These are phyloP conservation scores for Corynespora cassiicola DNA, from an alignment of 2,329 filamentous ascomycete species.

Conservation along the genomic window DNA sequence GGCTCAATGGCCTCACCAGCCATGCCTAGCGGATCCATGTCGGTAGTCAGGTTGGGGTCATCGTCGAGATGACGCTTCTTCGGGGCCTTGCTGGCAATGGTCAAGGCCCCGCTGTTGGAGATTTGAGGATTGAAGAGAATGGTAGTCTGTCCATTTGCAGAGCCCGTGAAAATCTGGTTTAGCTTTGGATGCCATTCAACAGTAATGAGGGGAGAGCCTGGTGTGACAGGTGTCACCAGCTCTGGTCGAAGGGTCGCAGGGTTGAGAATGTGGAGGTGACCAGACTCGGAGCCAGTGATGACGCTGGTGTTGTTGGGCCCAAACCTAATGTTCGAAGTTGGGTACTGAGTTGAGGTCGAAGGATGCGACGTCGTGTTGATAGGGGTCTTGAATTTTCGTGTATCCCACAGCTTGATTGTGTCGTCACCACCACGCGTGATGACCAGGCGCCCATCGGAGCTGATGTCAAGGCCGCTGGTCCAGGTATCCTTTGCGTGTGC, in stretches of 20 bases:
- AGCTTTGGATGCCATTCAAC: slow-evolving; percentile 93
- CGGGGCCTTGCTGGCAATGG: slow-evolving; percentile 90
- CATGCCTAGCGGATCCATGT: slow-evolving; percentile 79
- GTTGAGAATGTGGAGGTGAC: slow-evolving; percentile 90
- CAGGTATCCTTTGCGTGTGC: slow-evolving; percentile 85
- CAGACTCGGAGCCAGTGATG: slow-evolving; percentile 85
- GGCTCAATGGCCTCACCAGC: slow-evolving; percentile 78
- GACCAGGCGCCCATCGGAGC: slow-evolving; percentile 86
- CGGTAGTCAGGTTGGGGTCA: slow-evolving; percentile 76
- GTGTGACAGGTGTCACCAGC: slow-evolving; percentile 86
- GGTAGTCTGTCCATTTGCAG: slow-evolving; percentile 87
- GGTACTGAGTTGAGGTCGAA: slow-evolving; percentile 83
- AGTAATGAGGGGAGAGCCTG: slow-evolving; percentile 79
- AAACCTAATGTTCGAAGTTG: slow-evolving; percentile 87
- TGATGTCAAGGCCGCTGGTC: slow-evolving; percentile 92
- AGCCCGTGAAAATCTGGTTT: slow-evolving; percentile 95
- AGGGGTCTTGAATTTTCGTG: slow-evolving; percentile 90
- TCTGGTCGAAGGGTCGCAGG: slow-evolving; percentile 87
- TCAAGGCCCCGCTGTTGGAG: slow-evolving; percentile 80
- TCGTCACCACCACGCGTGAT: slow-evolving; percentile 91
- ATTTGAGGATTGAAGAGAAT: slow-evolving; percentile 88
- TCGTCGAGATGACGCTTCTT: slow-evolving; percentile 97
- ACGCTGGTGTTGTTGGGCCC: slow-evolving; percentile 83
- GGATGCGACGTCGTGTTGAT: slow-evolving; percentile 79
- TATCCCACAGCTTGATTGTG: slow-evolving; percentile 96